phyloP scores from a whole-genome alignment of 2,329 filamentous ascomycete species.

The Neopestalotiopsis sp. region DNA sequence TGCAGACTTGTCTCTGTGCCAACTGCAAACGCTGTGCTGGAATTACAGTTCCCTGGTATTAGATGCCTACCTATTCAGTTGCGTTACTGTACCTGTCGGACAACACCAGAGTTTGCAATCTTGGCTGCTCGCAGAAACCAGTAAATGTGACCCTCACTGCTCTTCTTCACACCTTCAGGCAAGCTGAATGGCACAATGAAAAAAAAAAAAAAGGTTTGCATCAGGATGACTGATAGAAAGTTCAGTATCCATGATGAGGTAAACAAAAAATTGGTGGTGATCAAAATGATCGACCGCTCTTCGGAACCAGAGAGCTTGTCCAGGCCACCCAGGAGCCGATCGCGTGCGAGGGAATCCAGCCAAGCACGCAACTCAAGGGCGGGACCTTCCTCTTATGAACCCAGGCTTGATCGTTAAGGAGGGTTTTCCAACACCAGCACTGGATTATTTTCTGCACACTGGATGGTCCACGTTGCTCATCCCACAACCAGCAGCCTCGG shows the following conservation, averaged over 20 bases:
- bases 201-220: not conserved
- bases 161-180: constrained; percentile 1
- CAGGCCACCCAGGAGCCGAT: not conserved
- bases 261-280: not conserved
- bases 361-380: not conserved
- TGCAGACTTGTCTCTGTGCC: too few relatives aligned
- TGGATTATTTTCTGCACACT: constrained; percentile 5
- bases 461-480: constrained; percentile 8
- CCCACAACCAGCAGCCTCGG: not conserved
- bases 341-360: not conserved
- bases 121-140: too few relatives aligned
- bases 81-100: too few relatives aligned
- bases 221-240: not conserved
- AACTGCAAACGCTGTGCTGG: too few relatives aligned
- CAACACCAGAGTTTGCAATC: too few relatives aligned
- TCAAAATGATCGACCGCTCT: not conserved
- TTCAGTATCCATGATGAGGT: not conserved
- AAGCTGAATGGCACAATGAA: constrained; percentile 1
- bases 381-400: not conserved
- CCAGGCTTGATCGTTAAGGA: not conserved
- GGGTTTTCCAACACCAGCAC: not conserved
- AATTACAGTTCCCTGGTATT: too few relatives aligned
- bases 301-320: not conserved
- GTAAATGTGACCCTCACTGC: not conserved
- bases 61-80: too few relatives aligned